A percentile compares a stretch with the other conserved stretches of the same genome.
These are phyloP conservation scores for Gossypium herbaceum DNA, from an alignment of 345 rosid genomes.

Conservation along the genomic window DNA sequence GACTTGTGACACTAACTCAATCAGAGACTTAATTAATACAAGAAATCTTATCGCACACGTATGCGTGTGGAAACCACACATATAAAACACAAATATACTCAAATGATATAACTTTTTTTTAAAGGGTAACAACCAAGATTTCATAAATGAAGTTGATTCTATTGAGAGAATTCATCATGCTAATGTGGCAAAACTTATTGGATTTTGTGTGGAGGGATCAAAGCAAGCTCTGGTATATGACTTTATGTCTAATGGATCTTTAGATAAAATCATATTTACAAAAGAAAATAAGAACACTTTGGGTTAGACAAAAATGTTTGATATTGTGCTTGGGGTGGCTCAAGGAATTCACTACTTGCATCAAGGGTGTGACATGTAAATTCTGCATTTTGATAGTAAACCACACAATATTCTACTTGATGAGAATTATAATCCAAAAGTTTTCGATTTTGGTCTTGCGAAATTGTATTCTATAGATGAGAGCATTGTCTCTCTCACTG, in stretches of 20 bases:
- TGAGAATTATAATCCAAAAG: too few relatives aligned
- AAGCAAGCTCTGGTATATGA: constrained; percentile 18
- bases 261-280: neutral
- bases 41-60: too few relatives aligned
- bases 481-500: too few relatives aligned
- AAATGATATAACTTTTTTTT: too few relatives aligned
- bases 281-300: neutral
- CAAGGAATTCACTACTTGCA: constrained; percentile 15
- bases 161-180: constrained; percentile 1
- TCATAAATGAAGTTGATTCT: neutral
- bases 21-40: too few relatives aligned
- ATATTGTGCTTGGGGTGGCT: neutral
- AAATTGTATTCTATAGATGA: too few relatives aligned
- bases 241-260: neutral
- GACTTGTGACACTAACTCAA: too few relatives aligned
- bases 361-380: neutral
- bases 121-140: neutral
- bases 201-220: constrained; percentile 6
- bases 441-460: too few relatives aligned
- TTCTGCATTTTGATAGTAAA: neutral
- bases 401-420: constrained; percentile 6
- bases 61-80: too few relatives aligned
- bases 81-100: too few relatives aligned
- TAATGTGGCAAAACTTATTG: neutral
- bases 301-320: constrained; percentile 6